A percentile compares a stretch with the other conserved stretches of the same genome.
Conservation (phyloP, 345 rosid genomes). For the Brassica nigra region DNA sequence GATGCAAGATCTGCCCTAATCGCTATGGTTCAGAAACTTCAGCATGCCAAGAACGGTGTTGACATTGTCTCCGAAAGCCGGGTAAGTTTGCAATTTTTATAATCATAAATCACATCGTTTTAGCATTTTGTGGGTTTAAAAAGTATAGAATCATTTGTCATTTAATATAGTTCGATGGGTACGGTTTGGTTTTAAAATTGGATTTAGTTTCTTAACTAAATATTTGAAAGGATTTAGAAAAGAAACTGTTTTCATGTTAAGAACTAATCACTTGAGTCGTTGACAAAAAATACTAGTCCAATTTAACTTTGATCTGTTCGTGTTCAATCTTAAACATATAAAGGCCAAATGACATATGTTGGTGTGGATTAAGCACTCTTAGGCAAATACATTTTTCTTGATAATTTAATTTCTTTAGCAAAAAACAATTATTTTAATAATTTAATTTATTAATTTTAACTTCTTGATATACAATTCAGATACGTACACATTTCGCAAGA, state of each 20-base stretch:
- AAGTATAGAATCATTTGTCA: background rate
- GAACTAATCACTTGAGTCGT: background rate
- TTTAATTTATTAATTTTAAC: background rate
- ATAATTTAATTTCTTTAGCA: background rate
- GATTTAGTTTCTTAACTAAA: background rate
- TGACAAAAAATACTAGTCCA: background rate
- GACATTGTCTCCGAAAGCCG: constrained; percentile 92
- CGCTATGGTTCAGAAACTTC: constrained; percentile 91
- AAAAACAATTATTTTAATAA: background rate
- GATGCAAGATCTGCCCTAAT: constrained; percentile 96
- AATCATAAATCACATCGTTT: background rate
- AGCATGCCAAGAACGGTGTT: constrained; percentile 91
- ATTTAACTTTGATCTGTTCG: background rate
- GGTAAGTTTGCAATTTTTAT: constrained; percentile 43
- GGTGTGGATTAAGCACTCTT: background rate
- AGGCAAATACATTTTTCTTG: background rate
- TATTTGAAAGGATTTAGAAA: background rate
- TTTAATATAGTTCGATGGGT: background rate
- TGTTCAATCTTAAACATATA: background rate
- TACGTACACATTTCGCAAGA: constrained; percentile 92
- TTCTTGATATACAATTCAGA: constrained; percentile 45
- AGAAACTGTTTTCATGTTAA: background rate
- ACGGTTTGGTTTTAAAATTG: background rate
- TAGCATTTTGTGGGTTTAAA: background rate
- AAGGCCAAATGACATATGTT: background rate